These are phyloP conservation scores for Rhizopus arrhizus DNA, from an alignment of 371 early-diverging fungal species.

Conservation along the genomic window DNA sequence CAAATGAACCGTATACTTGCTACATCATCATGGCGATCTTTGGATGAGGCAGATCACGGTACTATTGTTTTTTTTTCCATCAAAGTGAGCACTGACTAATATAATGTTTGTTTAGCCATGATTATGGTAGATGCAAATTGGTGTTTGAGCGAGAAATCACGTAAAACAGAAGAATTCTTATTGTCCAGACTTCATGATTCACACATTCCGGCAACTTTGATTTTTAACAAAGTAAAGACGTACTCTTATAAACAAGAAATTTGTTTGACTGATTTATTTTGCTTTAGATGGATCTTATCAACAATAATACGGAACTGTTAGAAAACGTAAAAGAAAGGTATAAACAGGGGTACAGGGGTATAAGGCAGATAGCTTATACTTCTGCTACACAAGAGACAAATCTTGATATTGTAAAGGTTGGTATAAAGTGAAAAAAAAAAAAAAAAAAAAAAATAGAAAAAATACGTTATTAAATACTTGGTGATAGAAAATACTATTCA, in stretches of 20 bases:
- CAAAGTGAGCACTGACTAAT: background rate
- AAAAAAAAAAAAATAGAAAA: background rate
- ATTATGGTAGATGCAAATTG: constrained; percentile 67
- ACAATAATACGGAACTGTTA: constrained; percentile 43
- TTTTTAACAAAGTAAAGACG: constrained; percentile 69
- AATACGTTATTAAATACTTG: background rate
- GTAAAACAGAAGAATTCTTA: constrained; percentile 59
- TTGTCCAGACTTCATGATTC: constrained; percentile 51
- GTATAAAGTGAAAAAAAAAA: background rate
- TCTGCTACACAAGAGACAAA: constrained; percentile 49
- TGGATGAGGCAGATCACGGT: constrained; percentile 71
- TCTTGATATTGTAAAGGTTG: constrained; percentile 39
- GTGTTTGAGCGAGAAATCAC: constrained; percentile 45
- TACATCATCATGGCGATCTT: constrained; percentile 73
- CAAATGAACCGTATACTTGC: constrained; percentile 64
- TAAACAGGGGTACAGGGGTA: constrained; percentile 25
- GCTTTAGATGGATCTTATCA: constrained; percentile 58
- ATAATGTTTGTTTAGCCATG: constrained; percentile 36
- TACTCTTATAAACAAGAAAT: background rate
- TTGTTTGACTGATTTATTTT: background rate
- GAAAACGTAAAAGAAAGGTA: constrained; percentile 38
- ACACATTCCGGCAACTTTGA: constrained; percentile 60
- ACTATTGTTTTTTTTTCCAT: background rate
- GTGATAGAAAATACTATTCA: constrained; percentile 40
- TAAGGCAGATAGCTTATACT: constrained; percentile 43